Base-by-base conservation (phyloP, 208 protist genomes). In the Wallacemonas sp. region DNA sequence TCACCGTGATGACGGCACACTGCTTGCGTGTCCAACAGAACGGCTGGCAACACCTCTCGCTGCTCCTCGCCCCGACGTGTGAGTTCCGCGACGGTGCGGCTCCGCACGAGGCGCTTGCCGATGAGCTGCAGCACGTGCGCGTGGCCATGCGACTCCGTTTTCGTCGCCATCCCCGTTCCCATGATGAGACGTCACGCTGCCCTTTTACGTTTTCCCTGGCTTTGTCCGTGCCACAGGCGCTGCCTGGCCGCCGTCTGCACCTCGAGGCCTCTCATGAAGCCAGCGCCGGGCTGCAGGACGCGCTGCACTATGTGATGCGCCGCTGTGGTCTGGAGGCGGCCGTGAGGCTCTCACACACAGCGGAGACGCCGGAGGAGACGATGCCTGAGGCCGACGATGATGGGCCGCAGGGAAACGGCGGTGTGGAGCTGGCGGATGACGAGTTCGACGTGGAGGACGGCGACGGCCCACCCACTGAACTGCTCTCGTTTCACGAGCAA, bases 241-340 rank as follows among this genome's bases (percentile, higher is more conserved):
- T 80, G 28, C 75, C 72, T 12, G 77, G 75, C 32, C 44, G 57
- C 14, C 32, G 23, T 25, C 57, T 65, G 38, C 77, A 83, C 55
- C 25, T 55, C 5, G 67, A 61, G 5, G 71, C 79, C 11, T 36
- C 82, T 26, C 55, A 39, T 26, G 83, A 86, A 68, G 65, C 65
- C 68, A 63, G 74, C 26, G 77, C 86, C 8, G 80, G 67, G 5
- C 72, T 92, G 31, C 70, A 76, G 0, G 87, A 93, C 64, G 87
- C 81, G 5, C 65, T 93, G 31, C 65, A 74, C 0, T 90, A 85
- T 50, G 63, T 88, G 41, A 67, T 72, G 16, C 87, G 81, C 10
- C 76, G 69, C 20, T 59, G 70, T 76, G 7, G 57, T 61, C 31
- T 48, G 8, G 31, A 44, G 23, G 48, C 23, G 20, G n/a, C n/a